Evolutionary conservation across 2,329 filamentous ascomycete species (phyloP).

Genomic region (Arachnopeziza araneosa): DNA sequence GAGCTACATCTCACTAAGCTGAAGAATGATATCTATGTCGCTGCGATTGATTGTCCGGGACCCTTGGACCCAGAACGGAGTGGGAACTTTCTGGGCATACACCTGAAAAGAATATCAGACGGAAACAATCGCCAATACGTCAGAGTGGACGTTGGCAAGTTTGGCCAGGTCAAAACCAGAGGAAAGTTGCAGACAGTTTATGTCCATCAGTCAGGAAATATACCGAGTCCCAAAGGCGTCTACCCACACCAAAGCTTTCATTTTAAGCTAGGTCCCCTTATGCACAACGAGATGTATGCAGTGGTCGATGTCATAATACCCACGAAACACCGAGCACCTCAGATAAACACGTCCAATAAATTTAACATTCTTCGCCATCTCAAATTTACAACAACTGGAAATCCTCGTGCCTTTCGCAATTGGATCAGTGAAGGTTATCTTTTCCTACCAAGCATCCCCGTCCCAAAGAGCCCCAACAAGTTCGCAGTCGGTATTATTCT

Average conservation of each 20-base stretch:
- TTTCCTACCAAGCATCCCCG: neutral
- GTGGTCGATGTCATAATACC: neutral
- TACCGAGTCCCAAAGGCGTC: neutral
- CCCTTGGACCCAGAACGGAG: neutral
- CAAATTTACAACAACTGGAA: neutral
- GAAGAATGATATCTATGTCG: neutral
- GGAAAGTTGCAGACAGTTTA: neutral
- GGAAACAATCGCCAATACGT: neutral
- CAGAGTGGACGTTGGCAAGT: neutral
- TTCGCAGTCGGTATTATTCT: neutral
- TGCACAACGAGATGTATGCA: neutral
- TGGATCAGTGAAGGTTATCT: neutral
- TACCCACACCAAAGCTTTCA: neutral
- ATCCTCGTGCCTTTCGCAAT: neutral
- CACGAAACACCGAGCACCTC: neutral
- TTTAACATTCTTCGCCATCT: neutral
- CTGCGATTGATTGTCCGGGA: neutral
- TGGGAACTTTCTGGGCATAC: neutral
- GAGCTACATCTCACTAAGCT: neutral
- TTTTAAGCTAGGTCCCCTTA: neutral
- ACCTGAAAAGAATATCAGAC: neutral
- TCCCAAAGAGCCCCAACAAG: neutral
- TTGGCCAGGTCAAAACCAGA: neutral
- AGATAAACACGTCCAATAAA: neutral
- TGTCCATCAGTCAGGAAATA: neutral